These are phyloP conservation scores for Candida germanica DNA, from an alignment of 805 yeast genomes.

Conservation along the genomic window DNA sequence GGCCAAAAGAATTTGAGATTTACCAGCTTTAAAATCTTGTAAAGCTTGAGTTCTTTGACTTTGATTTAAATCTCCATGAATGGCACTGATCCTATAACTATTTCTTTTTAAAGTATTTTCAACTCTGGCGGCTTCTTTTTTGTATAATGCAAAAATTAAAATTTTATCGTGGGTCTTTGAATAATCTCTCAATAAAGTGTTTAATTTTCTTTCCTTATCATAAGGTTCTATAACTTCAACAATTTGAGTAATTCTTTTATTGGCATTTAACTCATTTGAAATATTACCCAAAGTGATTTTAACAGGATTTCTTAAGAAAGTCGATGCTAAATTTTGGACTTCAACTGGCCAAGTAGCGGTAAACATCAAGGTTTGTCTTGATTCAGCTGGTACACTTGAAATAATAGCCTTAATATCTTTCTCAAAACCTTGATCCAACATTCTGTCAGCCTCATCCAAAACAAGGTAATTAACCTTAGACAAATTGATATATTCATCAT, in stretches of 20 bases:
- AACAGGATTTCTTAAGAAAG: constrained; percentile 82
- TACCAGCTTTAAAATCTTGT: constrained; percentile 79
- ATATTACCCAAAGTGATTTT: constrained; percentile 91
- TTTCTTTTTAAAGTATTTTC: constrained; percentile 71
- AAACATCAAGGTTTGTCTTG: constrained; percentile 93
- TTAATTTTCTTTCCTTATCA: constrained; percentile 72
- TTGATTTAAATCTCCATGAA: constrained; percentile 94
- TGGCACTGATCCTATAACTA: constrained; percentile 83
- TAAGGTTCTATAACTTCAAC: constrained; percentile 84
- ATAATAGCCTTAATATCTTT: constrained; percentile 89
- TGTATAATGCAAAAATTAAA: constrained; percentile 88
- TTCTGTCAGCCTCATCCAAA: constrained; percentile 97
- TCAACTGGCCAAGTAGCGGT: constrained; percentile 99
- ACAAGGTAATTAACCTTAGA: constrained; percentile 72
- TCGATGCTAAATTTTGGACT: constrained; percentile 85
- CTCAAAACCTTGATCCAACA: constrained; percentile 98
- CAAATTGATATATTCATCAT: constrained; percentile 80
- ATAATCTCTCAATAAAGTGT: constrained; percentile 71
- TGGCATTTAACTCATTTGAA: constrained; percentile 83
- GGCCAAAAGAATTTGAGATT: constrained; percentile 74
- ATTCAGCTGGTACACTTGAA: constrained; percentile 46
- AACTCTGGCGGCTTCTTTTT: constrained; percentile 92
- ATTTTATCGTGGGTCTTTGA: constrained; percentile 73
- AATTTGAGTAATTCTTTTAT: constrained; percentile 86
- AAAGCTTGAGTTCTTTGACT: constrained; percentile 88